Evolutionary conservation across 352 stramenopile genomes (phyloP), one percentile per base, ranked within the genome.

Genomic region (Phytophthora pseudosyringae): DNA sequence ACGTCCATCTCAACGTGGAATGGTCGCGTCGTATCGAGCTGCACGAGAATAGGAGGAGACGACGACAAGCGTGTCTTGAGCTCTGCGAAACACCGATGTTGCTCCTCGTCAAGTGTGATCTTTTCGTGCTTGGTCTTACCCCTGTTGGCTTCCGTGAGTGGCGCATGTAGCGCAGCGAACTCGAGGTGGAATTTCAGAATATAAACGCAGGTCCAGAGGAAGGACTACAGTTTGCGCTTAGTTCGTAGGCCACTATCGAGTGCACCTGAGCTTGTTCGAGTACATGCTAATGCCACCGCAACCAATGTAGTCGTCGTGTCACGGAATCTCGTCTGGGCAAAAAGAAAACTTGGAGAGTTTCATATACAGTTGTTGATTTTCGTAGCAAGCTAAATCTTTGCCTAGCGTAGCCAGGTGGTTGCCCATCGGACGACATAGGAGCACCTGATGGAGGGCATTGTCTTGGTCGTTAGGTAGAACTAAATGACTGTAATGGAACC

Each of bases 261-360:
- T 62, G 13, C 35, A 9, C 10, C 25, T 12, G 9, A 53, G 18
- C 33, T 54, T 62, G 21, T 62, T 31, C 1, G 54, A 32, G 10
- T 62, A 21, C 43, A 62, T 62, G 7, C 54, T 21, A 45, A 63
- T 21, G 15, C 39, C 38, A 11, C 50, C 10, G 25, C 38, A 26
- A 25, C 44, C 44, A 38, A 63, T 39, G 36, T 48, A 77, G 18
- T 76, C 64, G n/a, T 59, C 70, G 3, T 78, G 15, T 4, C 38
- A 44, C 5, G 38, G 38, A 7, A 44, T 44, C 9, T 44, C 38
- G 15, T 25, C 15, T 4, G 38, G 2, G 9, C 38, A 44, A 44
- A 44, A 44, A 7, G 38, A 25, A 9, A 11, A 21, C 38, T 44
- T 44, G 3, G 13, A 18, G n/a, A 40, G 35, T n/a, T n/a, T 40